Conservation (phyloP, 805 yeast genomes). For the Isabelozyma pseudorhagii region DNA sequence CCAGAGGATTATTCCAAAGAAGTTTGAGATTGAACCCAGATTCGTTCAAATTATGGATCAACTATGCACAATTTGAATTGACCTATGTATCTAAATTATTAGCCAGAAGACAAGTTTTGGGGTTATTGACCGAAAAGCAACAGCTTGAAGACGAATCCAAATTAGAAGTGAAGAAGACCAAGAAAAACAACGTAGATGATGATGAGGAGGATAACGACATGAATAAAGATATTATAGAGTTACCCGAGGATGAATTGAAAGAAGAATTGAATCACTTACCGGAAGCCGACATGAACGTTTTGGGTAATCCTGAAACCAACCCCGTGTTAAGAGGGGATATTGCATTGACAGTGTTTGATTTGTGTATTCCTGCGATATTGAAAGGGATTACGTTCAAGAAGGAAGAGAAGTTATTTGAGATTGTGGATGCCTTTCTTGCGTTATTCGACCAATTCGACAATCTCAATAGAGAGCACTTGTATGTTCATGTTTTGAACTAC, state of each 20-base stretch:
- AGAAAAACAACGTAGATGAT: constrained; percentile 12
- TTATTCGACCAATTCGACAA: constrained; percentile 69
- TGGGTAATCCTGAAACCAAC: constrained; percentile 82
- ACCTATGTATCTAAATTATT: constrained; percentile 79
- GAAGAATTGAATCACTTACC: constrained; percentile 72
- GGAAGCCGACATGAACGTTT: constrained; percentile 79
- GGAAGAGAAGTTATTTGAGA: constrained; percentile 38
- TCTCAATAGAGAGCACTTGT: constrained; percentile 65
- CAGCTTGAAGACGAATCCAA: constrained; percentile 43
- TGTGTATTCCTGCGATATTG: constrained; percentile 29
- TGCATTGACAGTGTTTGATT: constrained; percentile 39
- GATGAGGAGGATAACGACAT: constrained; percentile 21
- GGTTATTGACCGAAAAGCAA: constrained; percentile 70
- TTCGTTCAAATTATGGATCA: constrained; percentile 70
- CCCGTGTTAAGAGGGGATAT: constrained; percentile 61
- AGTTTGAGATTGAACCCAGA: constrained; percentile 83
- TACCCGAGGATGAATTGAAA: constrained; percentile 55
- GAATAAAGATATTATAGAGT: constrained; percentile 37
- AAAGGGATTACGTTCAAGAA: constrained; percentile 22
- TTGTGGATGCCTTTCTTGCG: constrained; percentile 42
- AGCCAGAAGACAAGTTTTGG: constrained; percentile 79
- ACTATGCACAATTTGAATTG: constrained; percentile 85
- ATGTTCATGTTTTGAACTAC: constrained; percentile 59
- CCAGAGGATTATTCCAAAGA: constrained; percentile 80
- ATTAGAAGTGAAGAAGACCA: constrained; percentile 35